Evolutionary conservation across 2,329 filamentous ascomycete species (phyloP).

Genomic region (Pyrenophora tritici-repentis): DNA sequence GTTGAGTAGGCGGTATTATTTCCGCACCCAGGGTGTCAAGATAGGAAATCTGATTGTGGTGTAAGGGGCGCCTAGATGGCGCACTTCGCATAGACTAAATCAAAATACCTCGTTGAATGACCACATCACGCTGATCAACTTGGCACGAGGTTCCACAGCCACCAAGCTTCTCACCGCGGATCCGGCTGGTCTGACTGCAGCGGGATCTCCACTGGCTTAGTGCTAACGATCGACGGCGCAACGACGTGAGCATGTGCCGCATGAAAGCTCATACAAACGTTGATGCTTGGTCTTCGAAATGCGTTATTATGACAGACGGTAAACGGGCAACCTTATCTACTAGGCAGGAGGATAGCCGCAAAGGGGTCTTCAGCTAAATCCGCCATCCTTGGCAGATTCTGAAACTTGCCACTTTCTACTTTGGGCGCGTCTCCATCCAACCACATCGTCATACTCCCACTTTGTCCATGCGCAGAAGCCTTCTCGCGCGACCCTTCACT

Average conservation of each 20-base stretch:
- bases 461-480: neutral
- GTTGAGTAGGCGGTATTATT: constrained; percentile 75
- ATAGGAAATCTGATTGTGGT: constrained; percentile 79
- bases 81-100: neutral
- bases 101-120: too few relatives aligned
- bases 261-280: neutral
- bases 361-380: neutral
- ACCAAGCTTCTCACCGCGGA: too few relatives aligned
- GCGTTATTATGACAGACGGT: too few relatives aligned
- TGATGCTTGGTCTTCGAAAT: neutral
- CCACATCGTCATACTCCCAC: neutral
- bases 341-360: too few relatives aligned
- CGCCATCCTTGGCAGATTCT: neutral
- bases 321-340: too few relatives aligned
- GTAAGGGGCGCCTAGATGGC: constrained; percentile 28
- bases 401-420: neutral
- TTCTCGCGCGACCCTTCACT: neutral
- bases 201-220: too few relatives aligned
- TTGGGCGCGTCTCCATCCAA: constrained; percentile 3
- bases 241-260: neutral
- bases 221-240: neutral
- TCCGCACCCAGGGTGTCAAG: constrained; percentile 78
- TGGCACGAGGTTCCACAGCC: too few relatives aligned
- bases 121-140: too few relatives aligned
- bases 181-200: too few relatives aligned